Percentiles rank a stretch among this genome's conserved stretches.
phyloP scores from a whole-genome alignment of 306 rosid genomes.

The Lablab purpureus region DNA sequence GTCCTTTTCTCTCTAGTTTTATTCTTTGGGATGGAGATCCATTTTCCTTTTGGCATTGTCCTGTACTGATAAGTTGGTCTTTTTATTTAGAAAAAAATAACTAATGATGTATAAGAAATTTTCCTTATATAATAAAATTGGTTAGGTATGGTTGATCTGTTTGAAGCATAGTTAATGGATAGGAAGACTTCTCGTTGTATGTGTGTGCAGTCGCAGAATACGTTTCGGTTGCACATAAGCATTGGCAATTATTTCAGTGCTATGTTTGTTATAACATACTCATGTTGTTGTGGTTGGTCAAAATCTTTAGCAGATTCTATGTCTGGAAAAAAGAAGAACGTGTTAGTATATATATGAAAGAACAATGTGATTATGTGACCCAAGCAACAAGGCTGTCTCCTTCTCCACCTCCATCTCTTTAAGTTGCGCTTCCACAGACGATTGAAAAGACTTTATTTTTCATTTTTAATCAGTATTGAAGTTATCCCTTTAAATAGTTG shows the following conservation, averaged over 20 bases:
- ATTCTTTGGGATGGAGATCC: conserved; percentile 35
- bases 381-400: too few relatives aligned
- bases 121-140: conserved; percentile 29
- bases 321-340: neutral
- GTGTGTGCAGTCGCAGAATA: too few relatives aligned
- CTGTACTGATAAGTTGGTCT: conserved; percentile 15
- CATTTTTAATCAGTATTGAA: too few relatives aligned
- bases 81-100: neutral
- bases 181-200: too few relatives aligned
- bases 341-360: too few relatives aligned
- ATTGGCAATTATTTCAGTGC: neutral
- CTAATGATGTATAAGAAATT: conserved; percentile 32
- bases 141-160: neutral
- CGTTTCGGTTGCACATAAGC: too few relatives aligned
- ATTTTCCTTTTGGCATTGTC: conserved; percentile 22
- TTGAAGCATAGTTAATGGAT: neutral
- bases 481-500: too few relatives aligned
- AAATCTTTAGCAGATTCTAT: neutral
- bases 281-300: neutral
- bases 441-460: too few relatives aligned
- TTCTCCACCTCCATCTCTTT: too few relatives aligned
- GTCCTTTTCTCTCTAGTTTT: conserved; percentile 13
- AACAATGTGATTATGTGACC: too few relatives aligned
- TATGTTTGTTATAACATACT: conserved; percentile 3
- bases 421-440: too few relatives aligned